A percentile compares a stretch with the other conserved stretches of the same genome.
Evolutionary conservation across 805 yeast species (phyloP).

Genomic region (Kuraishia hungarica): DNA sequence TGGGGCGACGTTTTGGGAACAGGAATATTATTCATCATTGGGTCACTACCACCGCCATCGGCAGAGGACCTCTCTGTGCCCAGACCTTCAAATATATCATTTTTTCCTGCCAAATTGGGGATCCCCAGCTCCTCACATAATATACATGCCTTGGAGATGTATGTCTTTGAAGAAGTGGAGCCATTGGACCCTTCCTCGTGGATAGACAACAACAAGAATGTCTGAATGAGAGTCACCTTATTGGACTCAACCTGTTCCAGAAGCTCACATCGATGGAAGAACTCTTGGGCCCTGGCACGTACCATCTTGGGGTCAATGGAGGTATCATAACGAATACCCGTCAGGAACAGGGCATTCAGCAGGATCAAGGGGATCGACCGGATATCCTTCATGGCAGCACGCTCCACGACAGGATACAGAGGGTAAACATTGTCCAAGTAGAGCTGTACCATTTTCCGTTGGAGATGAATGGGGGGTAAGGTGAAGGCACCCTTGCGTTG

Average conservation of each 20-base stretch:
- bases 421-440: slow-evolving; percentile 19
- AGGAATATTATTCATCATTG: neutral
- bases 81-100: slow-evolving; percentile 9
- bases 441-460: slow-evolving; percentile 11
- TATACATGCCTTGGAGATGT: slow-evolving; percentile 16
- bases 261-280: slow-evolving; percentile 16
- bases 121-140: slow-evolving; percentile 20
- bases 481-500: slow-evolving; percentile 16
- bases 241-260: slow-evolving; percentile 17
- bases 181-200: slow-evolving; percentile 24
- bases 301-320: slow-evolving; percentile 6
- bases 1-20: slow-evolving; percentile 1
- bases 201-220: slow-evolving; percentile 16
- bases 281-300: slow-evolving; percentile 14
- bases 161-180: slow-evolving; percentile 15
- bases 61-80: neutral
- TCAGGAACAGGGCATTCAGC: slow-evolving; percentile 20
- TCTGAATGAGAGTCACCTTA: slow-evolving; percentile 20
- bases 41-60: neutral
- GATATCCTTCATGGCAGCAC: slow-evolving; percentile 11
- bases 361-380: slow-evolving; percentile 14
- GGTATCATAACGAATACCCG: slow-evolving; percentile 15
- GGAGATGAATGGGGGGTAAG: slow-evolving; percentile 14
- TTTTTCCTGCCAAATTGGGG: slow-evolving; percentile 18
- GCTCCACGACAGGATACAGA: slow-evolving; percentile 20